These are phyloP conservation scores for Linum trigynum DNA, from an alignment of 345 rosid genomes.

Conservation along the genomic window DNA sequence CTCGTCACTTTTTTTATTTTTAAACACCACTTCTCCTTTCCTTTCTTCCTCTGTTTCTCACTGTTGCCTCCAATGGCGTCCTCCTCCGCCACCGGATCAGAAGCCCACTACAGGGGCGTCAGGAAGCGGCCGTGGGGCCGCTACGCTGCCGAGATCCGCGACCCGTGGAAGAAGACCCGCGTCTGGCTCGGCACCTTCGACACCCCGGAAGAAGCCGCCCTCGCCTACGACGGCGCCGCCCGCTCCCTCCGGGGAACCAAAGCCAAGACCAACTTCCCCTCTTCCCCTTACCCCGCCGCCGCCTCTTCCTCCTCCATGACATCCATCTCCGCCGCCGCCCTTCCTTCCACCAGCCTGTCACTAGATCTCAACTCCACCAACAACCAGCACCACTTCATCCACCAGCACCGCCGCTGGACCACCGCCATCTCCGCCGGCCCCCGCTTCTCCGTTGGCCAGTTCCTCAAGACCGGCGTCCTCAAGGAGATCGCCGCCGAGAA, in stretches of 20 bases:
- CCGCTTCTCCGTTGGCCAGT: neutral
- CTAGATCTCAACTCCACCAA: neutral
- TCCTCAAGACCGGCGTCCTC: neutral
- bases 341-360: neutral
- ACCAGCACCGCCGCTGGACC: neutral
- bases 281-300: neutral
- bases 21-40: neutral
- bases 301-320: neutral
- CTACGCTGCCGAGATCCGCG: slow-evolving; percentile 5
- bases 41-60: neutral
- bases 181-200: slow-evolving; percentile 8
- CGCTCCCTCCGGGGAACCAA: slow-evolving; percentile 5
- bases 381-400: neutral
- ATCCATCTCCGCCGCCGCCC: neutral
- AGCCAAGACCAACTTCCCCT: slow-evolving; percentile 7
- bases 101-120: slow-evolving; percentile 4
- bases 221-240: slow-evolving; percentile 9
- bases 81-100: neutral
- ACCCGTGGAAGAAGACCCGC: slow-evolving; percentile 7
- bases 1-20: neutral
- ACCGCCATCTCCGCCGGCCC: neutral
- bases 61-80: neutral
- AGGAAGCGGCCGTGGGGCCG: slow-evolving; percentile 9
- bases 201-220: slow-evolving; percentile 6
- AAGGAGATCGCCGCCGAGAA: neutral